Conservation (phyloP, 202 grass and related monocot species). For the Schoenoplectus triqueter region DNA sequence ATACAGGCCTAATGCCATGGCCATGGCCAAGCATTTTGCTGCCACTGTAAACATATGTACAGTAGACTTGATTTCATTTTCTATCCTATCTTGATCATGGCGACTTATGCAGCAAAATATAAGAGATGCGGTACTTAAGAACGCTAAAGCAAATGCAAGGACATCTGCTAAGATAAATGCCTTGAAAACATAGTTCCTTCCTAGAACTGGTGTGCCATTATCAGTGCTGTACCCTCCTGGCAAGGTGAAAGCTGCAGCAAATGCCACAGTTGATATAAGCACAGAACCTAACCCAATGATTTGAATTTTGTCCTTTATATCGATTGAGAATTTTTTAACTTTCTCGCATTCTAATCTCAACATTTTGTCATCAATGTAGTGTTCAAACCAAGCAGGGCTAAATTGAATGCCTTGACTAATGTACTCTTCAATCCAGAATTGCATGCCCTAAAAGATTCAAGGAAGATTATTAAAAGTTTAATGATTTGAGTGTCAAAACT, state of each 20-base stretch:
- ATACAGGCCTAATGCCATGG: conserved; percentile 9
- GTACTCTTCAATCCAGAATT: conserved; percentile 50
- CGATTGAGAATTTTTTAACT: neutral
- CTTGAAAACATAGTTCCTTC: conserved; percentile 36
- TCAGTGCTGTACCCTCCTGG: conserved; percentile 58
- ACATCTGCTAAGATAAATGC: conserved; percentile 44
- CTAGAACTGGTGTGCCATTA: conserved; percentile 28
- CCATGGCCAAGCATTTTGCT: conserved; percentile 26
- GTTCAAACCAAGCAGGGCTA: conserved; percentile 53
- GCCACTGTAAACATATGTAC: neutral
- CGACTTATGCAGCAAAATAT: neutral
- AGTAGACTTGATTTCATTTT: neutral
- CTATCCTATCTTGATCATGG: neutral
- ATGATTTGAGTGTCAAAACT: neutral
- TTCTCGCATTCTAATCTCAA: neutral
- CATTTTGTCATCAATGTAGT: conserved; percentile 37
- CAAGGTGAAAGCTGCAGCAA: conserved; percentile 64
- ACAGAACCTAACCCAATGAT: conserved; percentile 56
- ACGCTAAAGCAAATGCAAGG: conserved; percentile 45
- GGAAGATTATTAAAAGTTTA: neutral
- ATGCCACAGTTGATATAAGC: conserved; percentile 68
- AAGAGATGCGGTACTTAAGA: neutral
- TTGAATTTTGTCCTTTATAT: conserved; percentile 48
- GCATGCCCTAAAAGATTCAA: conserved; percentile 54
- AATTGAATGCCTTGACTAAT: conserved; percentile 52